Percentiles rank a stretch among this genome's conserved stretches.
Conservation (phyloP, 306 rosid genomes). For the Castanea sativa region DNA sequence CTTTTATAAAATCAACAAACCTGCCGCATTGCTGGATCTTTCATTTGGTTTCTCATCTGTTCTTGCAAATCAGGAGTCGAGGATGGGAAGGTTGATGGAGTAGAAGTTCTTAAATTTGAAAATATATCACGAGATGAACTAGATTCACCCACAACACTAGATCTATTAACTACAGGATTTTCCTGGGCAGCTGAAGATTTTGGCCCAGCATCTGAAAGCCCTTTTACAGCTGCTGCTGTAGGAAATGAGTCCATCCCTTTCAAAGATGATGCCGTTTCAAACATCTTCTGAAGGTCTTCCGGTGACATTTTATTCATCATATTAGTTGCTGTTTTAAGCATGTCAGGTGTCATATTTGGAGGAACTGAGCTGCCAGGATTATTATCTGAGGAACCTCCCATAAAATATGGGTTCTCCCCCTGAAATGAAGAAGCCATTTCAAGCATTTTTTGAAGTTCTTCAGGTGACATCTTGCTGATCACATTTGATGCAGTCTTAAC, state of each 20-base stretch:
- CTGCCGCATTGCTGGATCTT: slow-evolving; percentile 93
- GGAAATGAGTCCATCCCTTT: slow-evolving; percentile 54
- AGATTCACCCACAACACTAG: slow-evolving; percentile 43
- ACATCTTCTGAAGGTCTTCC: slow-evolving; percentile 84
- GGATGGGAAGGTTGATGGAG: slow-evolving; percentile 60
- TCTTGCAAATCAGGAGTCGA: slow-evolving; percentile 78
- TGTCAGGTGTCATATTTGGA: slow-evolving; percentile 72
- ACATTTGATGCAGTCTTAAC: slow-evolving; percentile 70
- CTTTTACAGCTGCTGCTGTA: slow-evolving; percentile 29
- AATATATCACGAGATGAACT: slow-evolving; percentile 41
- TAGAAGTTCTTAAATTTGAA: slow-evolving; percentile 47
- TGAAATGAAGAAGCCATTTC: slow-evolving; percentile 82
- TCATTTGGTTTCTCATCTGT: slow-evolving; percentile 96
- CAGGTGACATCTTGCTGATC: slow-evolving; percentile 83
- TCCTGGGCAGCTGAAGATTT: slow-evolving; percentile 26
- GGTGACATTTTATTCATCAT: slow-evolving; percentile 83
- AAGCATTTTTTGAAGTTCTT: slow-evolving; percentile 75
- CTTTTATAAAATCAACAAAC: slow-evolving; percentile 42
- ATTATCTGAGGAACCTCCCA: slow-evolving; percentile 42
- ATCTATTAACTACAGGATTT: slow-evolving; percentile 35
- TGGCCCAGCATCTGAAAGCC: slow-evolving; percentile 31
- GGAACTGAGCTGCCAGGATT: slow-evolving; percentile 48
- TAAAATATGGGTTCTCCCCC: slow-evolving; percentile 41
- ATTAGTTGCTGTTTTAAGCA: slow-evolving; percentile 78
- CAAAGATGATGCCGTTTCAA: slow-evolving; percentile 72